Conservation (phyloP, 75 land plant genomes). For the Selaginella tamariscina region DNA sequence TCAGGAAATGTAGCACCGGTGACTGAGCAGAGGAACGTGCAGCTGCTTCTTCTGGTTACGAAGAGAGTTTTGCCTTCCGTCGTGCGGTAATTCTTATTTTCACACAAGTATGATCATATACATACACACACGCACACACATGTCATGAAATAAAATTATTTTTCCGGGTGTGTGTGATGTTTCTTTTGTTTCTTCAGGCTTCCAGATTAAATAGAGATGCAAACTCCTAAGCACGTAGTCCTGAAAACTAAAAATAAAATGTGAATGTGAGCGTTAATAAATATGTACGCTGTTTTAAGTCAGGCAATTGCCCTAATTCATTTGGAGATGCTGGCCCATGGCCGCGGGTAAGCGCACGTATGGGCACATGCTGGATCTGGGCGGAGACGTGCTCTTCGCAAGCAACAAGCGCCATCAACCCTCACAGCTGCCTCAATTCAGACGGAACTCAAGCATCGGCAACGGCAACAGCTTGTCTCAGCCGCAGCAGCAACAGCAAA, state of each 20-base stretch:
- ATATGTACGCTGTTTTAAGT: too few relatives aligned
- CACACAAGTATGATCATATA: too few relatives aligned
- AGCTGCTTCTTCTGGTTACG: slow-evolving; percentile 75
- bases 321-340: not conserved
- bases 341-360: not conserved
- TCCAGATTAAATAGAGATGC: not conserved
- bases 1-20: slow-evolving; percentile 52
- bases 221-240: not conserved
- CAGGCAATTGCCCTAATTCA: not conserved
- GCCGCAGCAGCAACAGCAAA: not conserved
- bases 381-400: not conserved
- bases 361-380: not conserved
- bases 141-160: not conserved
- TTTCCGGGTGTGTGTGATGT: not conserved
- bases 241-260: too few relatives aligned
- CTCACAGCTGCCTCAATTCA: too few relatives aligned
- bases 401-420: not conserved
- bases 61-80: slow-evolving; percentile 89
- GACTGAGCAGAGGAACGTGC: slow-evolving; percentile 38
- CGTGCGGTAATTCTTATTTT: slow-evolving; percentile 59
- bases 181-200: not conserved
- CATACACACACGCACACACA: too few relatives aligned
- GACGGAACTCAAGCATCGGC: not conserved
- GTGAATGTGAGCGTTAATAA: too few relatives aligned
- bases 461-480: not conserved